A percentile compares a stretch with the other conserved stretches of the same genome.
Evolutionary conservation across 352 stramenopile genomes (phyloP).

Genomic region (Achlya hypogyna): DNA sequence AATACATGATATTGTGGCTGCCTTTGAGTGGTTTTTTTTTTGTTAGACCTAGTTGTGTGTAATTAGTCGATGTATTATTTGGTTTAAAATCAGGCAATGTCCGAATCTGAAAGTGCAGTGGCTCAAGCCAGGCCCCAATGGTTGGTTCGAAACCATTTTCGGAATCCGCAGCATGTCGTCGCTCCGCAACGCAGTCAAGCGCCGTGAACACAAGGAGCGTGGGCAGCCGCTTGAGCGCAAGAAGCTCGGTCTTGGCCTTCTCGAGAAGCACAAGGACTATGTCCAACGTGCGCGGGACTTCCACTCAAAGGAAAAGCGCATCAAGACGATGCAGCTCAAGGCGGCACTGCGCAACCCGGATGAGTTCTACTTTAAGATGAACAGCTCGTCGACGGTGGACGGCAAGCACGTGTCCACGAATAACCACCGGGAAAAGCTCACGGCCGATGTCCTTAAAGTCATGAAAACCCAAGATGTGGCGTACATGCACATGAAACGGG

Average conservation of each 20-base stretch:
- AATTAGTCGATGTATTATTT: not conserved
- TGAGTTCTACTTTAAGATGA: conserved; percentile 99
- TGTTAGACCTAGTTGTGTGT: not conserved
- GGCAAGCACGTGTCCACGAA: conserved; percentile 69
- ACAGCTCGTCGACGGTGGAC: conserved; percentile 63
- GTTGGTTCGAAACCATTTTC: conserved; percentile 6
- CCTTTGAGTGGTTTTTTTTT: too few species aligned
- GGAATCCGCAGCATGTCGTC: conserved; percentile 38
- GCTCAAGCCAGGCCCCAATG: conserved; percentile 7
- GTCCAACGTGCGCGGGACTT: conserved; percentile 92
- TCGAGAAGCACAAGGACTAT: conserved; percentile 99
- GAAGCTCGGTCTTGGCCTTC: conserved; percentile 85
- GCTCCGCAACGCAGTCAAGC: conserved; percentile 98
- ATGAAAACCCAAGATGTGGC: conserved; percentile 96
- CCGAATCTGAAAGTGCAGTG: not conserved
- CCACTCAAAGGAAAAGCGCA: conserved; percentile 88
- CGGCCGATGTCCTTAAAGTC: conserved; percentile 69
- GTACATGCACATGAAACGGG: conserved; percentile 88
- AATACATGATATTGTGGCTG: too few species aligned
- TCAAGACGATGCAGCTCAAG: conserved; percentile 87
- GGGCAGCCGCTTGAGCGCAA: conserved; percentile 87
- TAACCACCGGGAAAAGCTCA: conserved; percentile 54
- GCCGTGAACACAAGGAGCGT: conserved; percentile 97
- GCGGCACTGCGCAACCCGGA: conserved; percentile 96
- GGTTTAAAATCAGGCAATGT: not conserved